Conservation (phyloP, 169 alveolate species). For the Prorocentrum cordatum region DNA sequence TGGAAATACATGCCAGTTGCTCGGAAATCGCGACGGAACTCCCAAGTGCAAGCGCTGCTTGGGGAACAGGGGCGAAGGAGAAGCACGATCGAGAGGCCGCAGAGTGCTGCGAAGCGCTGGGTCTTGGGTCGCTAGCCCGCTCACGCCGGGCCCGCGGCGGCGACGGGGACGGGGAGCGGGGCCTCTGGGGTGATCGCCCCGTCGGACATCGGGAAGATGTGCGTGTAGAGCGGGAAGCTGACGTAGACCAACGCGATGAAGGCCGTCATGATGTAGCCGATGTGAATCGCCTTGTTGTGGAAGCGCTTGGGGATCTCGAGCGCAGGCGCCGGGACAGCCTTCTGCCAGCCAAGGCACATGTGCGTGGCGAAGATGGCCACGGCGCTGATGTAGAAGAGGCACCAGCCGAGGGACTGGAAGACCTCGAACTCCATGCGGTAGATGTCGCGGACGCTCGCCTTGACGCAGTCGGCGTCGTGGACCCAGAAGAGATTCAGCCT, state of each 20-base stretch:
- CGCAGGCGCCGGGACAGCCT: neutral
- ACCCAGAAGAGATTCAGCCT: constrained; percentile 63
- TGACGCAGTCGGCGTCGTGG: constrained; percentile 38
- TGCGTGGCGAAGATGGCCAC: constrained; percentile 62
- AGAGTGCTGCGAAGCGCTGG: too few species aligned
- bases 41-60: too few species aligned
- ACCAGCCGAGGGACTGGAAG: constrained; percentile 65
- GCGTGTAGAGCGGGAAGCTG: constrained; percentile 48
- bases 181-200: neutral
- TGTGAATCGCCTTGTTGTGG: neutral
- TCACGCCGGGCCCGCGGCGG: too few species aligned
- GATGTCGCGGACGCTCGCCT: constrained; percentile 57
- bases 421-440: constrained; percentile 66
- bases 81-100: too few species aligned
- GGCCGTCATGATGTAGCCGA: constrained; percentile 58
- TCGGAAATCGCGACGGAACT: too few species aligned
- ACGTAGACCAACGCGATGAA: constrained; percentile 50
- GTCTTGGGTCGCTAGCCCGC: too few species aligned
- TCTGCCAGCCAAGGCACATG: constrained; percentile 71
- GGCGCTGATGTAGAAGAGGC: constrained; percentile 47
- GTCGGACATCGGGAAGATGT: constrained; percentile 25
- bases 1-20: too few species aligned
- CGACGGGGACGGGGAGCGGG: too few species aligned
- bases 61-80: too few species aligned
- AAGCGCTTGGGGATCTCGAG: too few species aligned